These are phyloP conservation scores for Vaccinium myrtillus DNA, from an alignment of 148 eudicot genomes.

Conservation along the genomic window DNA sequence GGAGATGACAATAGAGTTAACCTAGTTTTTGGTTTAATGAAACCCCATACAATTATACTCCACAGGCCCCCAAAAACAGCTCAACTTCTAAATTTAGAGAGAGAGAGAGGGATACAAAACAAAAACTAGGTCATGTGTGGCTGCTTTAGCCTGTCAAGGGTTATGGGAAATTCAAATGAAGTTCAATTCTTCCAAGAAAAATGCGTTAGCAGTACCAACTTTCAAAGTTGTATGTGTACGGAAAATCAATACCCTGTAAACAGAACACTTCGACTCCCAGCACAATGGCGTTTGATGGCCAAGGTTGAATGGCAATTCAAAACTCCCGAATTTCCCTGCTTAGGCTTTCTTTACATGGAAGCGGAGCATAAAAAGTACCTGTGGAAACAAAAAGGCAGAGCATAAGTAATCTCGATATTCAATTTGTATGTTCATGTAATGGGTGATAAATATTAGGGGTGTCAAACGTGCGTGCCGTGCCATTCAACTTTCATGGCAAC, in stretches of 20 bases:
- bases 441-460: too few relatives aligned
- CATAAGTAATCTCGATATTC: not conserved
- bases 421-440: not conserved
- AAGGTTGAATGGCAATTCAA: not conserved
- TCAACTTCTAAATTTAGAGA: not conserved
- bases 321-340: not conserved
- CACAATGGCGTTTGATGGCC: not conserved
- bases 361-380: not conserved
- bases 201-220: not conserved
- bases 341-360: not conserved
- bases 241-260: not conserved
- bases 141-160: not conserved
- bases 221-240: not conserved
- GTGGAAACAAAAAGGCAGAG: not conserved
- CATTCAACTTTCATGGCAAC: too few relatives aligned
- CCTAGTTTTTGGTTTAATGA: not conserved
- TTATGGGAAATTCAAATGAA: not conserved
- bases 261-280: not conserved
- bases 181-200: not conserved
- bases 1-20: not conserved
- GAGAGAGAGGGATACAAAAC: not conserved
- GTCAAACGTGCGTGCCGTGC: too few relatives aligned
- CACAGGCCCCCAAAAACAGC: not conserved
- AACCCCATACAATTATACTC: not conserved
- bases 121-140: not conserved